Conservation (phyloP, 345 rosid species). For the Pistacia vera region DNA sequence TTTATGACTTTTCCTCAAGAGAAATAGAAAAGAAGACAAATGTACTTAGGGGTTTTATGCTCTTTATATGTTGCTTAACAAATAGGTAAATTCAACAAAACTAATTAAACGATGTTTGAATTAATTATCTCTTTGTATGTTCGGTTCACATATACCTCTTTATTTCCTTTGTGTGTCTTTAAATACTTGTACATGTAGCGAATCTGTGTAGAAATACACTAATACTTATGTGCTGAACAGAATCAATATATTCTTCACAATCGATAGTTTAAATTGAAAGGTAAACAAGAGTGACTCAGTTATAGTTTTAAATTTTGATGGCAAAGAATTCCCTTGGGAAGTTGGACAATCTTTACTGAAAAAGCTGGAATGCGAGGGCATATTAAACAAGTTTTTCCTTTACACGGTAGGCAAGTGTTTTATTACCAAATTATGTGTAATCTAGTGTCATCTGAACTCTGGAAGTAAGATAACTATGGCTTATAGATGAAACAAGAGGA, state of each 20-base stretch:
- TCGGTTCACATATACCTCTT: not conserved
- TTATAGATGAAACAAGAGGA: slow-evolving; percentile 77
- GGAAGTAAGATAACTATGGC: slow-evolving; percentile 26
- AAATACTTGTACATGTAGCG: not conserved
- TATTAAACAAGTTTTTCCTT: slow-evolving; percentile 75
- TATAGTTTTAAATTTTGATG: slow-evolving; percentile 45
- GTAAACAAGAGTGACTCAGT: slow-evolving; percentile 44
- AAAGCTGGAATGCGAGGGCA: slow-evolving; percentile 66
- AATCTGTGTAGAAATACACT: not conserved
- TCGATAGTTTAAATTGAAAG: slow-evolving; percentile 39
- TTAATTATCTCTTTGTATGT: not conserved
- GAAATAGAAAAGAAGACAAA: no score
- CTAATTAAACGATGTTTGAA: not conserved
- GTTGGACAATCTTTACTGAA: slow-evolving; percentile 67
- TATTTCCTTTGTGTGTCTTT: not conserved
- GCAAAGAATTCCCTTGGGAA: slow-evolving; percentile 59
- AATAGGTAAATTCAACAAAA: not conserved
- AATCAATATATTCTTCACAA: not conserved
- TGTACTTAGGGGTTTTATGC: no score
- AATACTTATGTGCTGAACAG: not conserved
- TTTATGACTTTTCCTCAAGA: no score
- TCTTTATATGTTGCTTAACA: not conserved
- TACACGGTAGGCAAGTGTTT: slow-evolving; percentile 61
- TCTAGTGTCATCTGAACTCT: slow-evolving; percentile 17
- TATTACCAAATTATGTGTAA: slow-evolving; percentile 12